Percentiles rank a stretch among this genome's conserved stretches.
phyloP scores from a whole-genome alignment of 148 eudicot genomes.

The Diospyros lotus region DNA sequence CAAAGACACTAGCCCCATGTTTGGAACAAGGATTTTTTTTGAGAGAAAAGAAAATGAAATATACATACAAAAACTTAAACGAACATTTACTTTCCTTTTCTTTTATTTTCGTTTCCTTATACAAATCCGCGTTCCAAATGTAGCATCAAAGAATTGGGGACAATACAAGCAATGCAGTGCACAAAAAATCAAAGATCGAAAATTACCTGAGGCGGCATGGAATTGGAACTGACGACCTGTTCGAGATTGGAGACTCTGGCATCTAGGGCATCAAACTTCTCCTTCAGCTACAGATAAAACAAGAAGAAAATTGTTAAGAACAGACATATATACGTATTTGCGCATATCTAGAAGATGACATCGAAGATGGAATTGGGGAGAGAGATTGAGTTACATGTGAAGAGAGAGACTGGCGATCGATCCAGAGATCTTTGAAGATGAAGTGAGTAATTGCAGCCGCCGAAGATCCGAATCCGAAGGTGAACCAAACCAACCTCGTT shows the following conservation, averaged over 20 bases:
- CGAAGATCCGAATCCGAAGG: slow-evolving; percentile 21
- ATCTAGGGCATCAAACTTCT: slow-evolving; percentile 17
- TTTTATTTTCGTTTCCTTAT: too few relatives aligned
- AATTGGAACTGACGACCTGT: neutral
- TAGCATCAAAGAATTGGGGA: neutral
- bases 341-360: neutral
- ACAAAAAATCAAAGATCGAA: neutral
- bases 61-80: too few relatives aligned
- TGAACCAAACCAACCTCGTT: slow-evolving; percentile 23
- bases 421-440: slow-evolving; percentile 23
- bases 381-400: slow-evolving; percentile 18
- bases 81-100: too few relatives aligned
- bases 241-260: slow-evolving; percentile 26
- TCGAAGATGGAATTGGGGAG: neutral
- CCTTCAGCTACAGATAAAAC: slow-evolving; percentile 8
- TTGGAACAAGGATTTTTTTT: too few relatives aligned
- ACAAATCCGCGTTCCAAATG: too few relatives aligned
- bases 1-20: too few relatives aligned
- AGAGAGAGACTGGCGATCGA: slow-evolving; percentile 22
- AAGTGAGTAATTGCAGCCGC: slow-evolving; percentile 22
- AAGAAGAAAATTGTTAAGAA: neutral
- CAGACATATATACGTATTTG: neutral
- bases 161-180: neutral
- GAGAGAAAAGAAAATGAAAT: too few relatives aligned
- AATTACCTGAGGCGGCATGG: slow-evolving; percentile 13